Evolutionary conservation across 805 yeast genomes (phyloP), one percentile per base, ranked within the genome.

Genomic region (Candida maris): DNA sequence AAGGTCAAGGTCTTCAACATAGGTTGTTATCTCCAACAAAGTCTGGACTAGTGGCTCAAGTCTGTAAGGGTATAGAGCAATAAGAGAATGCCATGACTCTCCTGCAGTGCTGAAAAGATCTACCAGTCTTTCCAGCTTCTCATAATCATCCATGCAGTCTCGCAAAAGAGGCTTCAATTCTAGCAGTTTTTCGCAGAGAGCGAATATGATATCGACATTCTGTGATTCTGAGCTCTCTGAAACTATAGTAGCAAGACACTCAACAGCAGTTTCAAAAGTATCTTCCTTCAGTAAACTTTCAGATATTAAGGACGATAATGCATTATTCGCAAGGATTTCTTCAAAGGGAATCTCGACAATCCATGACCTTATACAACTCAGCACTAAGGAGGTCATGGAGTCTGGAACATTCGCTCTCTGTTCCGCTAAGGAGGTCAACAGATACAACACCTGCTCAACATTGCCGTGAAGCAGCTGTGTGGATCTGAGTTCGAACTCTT

Each of bases 21-120:
- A 77, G 26, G 80, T 70, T 17, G 95, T 71, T 44, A 89, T 75
- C 43, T 79, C 77, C 29, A 87, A 68, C 16, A 91, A 60, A 5
- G 85, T 77, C 39, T 77, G 79, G 14, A 89, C 89, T 51, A 93
- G 64, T 1, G 84, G 83, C 45, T 75, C 72, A 63, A 85, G 89
- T 30, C 73, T 72, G 30, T 61, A 62, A 0, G 97, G 93, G 35
- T 73, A 66, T 49, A 77, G 77, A 5, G 91, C 87, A 34, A 93
- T 78, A 22, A 85, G 67, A 22, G 85, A 84, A 60, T 87, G 93
- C 98, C 98, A 93, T 2, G 95, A 75, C 62, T 88, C 97, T 38
- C 95, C 96, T 2, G 97, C 95, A 49, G 88, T 95, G 5, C 88
- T 85, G 57, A 84, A 85, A 28, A 93, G 58, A 51, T 93, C 71